Evolutionary conservation across 2,329 filamentous ascomycete genomes (phyloP).

Genomic region (Dactylonectria macrodidyma): DNA sequence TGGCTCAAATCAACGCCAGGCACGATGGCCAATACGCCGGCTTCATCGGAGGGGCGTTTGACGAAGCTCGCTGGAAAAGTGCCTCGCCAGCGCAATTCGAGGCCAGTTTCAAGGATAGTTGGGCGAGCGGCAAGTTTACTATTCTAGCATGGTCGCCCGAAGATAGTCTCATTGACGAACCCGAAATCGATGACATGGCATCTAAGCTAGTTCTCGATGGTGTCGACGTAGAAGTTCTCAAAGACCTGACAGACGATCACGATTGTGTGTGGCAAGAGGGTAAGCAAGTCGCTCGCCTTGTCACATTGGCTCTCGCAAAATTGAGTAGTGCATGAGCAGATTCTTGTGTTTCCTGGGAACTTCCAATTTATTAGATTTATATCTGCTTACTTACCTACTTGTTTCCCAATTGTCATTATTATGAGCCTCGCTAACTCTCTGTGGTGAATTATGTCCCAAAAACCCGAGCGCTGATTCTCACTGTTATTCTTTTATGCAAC

Average conservation of each 20-base stretch:
- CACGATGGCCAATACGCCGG: slow-evolving; percentile 65
- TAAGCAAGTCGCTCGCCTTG: slow-evolving; percentile 65
- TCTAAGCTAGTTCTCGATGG: slow-evolving; percentile 58
- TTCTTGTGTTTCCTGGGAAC: not conserved
- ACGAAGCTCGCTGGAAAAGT: slow-evolving; percentile 64
- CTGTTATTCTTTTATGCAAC: not conserved
- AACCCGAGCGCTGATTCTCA: not conserved
- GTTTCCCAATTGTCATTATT: not conserved
- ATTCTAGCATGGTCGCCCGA: slow-evolving; percentile 63
- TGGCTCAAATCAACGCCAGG: slow-evolving; percentile 67
- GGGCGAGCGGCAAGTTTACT: slow-evolving; percentile 52
- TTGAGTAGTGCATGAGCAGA: slow-evolving; percentile 27
- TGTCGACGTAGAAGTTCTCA: slow-evolving; percentile 51
- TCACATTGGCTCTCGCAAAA: slow-evolving; percentile 51
- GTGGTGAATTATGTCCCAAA: not conserved
- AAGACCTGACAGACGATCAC: slow-evolving; percentile 70
- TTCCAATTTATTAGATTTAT: slow-evolving; percentile 38
- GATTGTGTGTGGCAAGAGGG: slow-evolving; percentile 76
- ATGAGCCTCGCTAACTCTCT: too few relatives aligned
- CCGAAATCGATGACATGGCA: slow-evolving; percentile 72
- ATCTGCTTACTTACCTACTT: slow-evolving; percentile 13
- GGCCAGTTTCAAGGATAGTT: slow-evolving; percentile 58
- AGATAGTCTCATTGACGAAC: slow-evolving; percentile 67
- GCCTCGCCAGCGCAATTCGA: slow-evolving; percentile 68
- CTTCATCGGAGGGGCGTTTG: slow-evolving; percentile 74